Conservation (phyloP, 2,329 filamentous ascomycete species). For the Gaeumannomyces tritici region DNA sequence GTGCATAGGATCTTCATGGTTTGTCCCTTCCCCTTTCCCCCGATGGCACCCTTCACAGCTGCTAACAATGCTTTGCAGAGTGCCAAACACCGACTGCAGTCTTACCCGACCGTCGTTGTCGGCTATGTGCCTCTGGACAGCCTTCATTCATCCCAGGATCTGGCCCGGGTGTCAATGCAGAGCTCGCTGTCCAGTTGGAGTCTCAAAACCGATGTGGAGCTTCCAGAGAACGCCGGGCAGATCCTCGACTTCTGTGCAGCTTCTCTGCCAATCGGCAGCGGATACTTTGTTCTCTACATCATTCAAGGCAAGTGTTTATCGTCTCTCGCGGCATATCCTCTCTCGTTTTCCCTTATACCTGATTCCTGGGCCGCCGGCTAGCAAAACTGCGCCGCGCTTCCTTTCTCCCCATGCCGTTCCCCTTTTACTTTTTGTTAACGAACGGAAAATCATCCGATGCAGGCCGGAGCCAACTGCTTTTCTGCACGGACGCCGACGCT, state of each 20-base stretch:
- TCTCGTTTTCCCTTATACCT: too few species aligned
- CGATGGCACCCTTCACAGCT: too few species aligned
- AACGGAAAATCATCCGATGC: too few species aligned
- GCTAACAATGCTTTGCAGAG: too few species aligned
- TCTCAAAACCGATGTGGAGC: background rate
- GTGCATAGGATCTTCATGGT: background rate
- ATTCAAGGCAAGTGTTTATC: too few species aligned
- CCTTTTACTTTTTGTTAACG: too few species aligned
- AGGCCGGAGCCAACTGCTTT: background rate
- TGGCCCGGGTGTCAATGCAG: background rate
- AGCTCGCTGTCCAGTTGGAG: background rate
- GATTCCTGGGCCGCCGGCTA: too few species aligned
- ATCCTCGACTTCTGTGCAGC: background rate
- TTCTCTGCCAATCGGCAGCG: background rate
- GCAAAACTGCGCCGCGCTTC: too few species aligned
- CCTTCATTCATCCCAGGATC: background rate
- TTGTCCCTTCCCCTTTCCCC: background rate
- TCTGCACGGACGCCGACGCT: background rate
- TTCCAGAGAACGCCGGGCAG: background rate
- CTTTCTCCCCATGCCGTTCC: too few species aligned
- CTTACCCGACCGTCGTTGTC: background rate
- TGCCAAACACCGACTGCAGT: background rate
- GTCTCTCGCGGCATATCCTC: too few species aligned
- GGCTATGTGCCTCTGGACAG: background rate
- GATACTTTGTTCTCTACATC: background rate